Evolutionary conservation across 2,329 filamentous ascomycete genomes (phyloP), one percentile per base, ranked within the genome.

Genomic region (Dryadomyces quercus-mongolicae): DNA sequence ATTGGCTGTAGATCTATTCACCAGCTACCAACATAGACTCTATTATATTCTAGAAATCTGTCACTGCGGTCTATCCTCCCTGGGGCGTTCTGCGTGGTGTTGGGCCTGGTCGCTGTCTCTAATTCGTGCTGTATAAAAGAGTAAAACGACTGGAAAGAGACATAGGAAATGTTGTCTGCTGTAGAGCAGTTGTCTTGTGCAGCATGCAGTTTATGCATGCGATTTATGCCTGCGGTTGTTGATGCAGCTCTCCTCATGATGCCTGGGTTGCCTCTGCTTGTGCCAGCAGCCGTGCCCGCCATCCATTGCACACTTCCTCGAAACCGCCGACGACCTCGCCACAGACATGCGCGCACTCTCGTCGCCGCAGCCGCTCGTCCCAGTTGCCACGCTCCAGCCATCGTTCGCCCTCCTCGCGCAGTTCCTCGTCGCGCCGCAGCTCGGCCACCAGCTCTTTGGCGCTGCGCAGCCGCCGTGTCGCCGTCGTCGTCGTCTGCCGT

Each of bases 311-410:
- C 1, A 92, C 84, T 65, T 90, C 85, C 68, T 96, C 92, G 64
- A 98, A 97, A 0, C 93, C 93, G 48, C 85, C 85, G 38, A 96
- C 84, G 1, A 98, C 91, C 57, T 94, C 89, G 5, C 84, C 78
- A 68, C 93, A 97, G 15, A 92, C 86, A 21, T 77, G 77, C 8
- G 87, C 89, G 58, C 90, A 94, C 67, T 95, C 90, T 54, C 92
- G 79, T 53, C 82, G 83, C 59, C 80, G 74, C 40, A 96, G 68
- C 54, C 86, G 78, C 60, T 85, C 82, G 51, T 90, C 81, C 91
- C 92, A 96, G 62, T 89, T 86, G 7, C 88, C 89, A 42, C 79
- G 80, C 56, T 84, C 81, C 49, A 98, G 79, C 82, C 89, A 95
- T 54, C 81, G 73, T 59, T 89, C 84, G 5, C 89, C 91, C 65